Base-by-base conservation (phyloP, 768 basidiomycete species). In the Dacryopinax spathularia region DNA sequence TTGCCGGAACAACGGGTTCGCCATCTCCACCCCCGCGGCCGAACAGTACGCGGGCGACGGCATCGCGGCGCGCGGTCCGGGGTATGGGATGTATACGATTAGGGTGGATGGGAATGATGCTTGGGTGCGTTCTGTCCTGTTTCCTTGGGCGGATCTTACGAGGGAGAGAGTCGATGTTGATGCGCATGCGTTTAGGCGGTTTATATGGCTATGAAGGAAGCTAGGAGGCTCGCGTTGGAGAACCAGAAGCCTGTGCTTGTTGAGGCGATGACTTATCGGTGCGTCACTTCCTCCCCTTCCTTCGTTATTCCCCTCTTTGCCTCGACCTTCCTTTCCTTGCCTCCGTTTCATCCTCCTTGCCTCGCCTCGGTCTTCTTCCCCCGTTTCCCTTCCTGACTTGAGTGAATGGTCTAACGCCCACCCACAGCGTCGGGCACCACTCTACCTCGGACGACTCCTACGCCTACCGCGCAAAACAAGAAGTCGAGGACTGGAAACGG, bases 401-500 rank as follows among this genome's bases (percentile, higher is more conserved):
- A 27, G 7, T 5, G 18, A 13, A 2, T 16, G 15, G 25, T 34
- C 18, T 37, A 37, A 37, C 36, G 12, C 36, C 36, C 36, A 25
- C 34, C 60, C 66, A 44, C 70, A 88, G 88, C 29, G 86, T 96
- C 13, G 88, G 92, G n/a, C 92, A 97, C 71, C 91, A 94, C 72
- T 91, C 89, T 18, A 94, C 90, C 0, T 95, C 93, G 10, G 94
- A 97, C 69, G 93, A 97, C 73, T 94, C 91, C 3, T 94, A 89
- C 69, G 93, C 92, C 22, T 97, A 97, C 73, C 84, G 93, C 37
- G 81, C 89, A 1, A 82, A 89, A 20, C 82, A 89, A 63, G 94
- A 95, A 70, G 94, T 96, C 33, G 90, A 95, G 74, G 87, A 93
- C 68, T 83, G 88, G 70, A 93, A 91, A 75, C 85, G 89, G 33